Evolutionary conservation across 306 rosid species (phyloP).

Genomic region (Vachellia pachyceras): DNA sequence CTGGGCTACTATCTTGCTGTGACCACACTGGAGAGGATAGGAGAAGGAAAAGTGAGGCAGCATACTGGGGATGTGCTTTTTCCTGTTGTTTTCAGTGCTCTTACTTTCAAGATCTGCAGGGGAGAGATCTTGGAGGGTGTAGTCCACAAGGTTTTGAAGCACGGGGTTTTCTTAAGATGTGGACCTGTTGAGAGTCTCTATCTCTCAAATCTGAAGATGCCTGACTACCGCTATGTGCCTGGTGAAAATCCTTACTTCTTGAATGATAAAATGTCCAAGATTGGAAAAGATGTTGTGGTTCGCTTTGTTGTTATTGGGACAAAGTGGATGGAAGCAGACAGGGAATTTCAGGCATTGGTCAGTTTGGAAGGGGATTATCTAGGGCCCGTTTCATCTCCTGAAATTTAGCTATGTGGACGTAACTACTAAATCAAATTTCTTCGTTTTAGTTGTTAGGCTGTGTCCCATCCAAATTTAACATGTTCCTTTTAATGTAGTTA

Average conservation of each 20-base stretch:
- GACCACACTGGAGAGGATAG: conserved; percentile 70
- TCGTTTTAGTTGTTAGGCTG: not conserved
- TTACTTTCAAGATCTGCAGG: conserved; percentile 76
- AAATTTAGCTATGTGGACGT: conserved; percentile 24
- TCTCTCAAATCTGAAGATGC: conserved; percentile 78
- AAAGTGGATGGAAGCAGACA: conserved; percentile 87
- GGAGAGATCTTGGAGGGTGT: conserved; percentile 85
- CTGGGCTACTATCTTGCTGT: conserved; percentile 77
- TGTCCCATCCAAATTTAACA: not conserved
- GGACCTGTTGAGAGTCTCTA: conserved; percentile 77
- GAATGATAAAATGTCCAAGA: conserved; percentile 63
- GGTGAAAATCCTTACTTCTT: conserved; percentile 79
- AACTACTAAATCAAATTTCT: not conserved
- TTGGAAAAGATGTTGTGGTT: conserved; percentile 62
- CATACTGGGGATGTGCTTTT: conserved; percentile 82
- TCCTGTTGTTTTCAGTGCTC: conserved; percentile 68
- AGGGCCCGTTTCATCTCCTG: conserved; percentile 62
- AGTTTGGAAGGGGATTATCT: conserved; percentile 84
- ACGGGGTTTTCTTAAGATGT: conserved; percentile 83
- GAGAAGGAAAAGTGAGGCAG: conserved; percentile 85
- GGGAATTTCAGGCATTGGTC: conserved; percentile 92
- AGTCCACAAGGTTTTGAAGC: conserved; percentile 83
- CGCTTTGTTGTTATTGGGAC: conserved; percentile 83
- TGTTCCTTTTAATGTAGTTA: not conserved
- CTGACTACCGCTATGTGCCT: conserved; percentile 62